Evolutionary conservation across 768 basidiomycete species (phyloP).

Genomic region (Panaeolus cyanescens): DNA sequence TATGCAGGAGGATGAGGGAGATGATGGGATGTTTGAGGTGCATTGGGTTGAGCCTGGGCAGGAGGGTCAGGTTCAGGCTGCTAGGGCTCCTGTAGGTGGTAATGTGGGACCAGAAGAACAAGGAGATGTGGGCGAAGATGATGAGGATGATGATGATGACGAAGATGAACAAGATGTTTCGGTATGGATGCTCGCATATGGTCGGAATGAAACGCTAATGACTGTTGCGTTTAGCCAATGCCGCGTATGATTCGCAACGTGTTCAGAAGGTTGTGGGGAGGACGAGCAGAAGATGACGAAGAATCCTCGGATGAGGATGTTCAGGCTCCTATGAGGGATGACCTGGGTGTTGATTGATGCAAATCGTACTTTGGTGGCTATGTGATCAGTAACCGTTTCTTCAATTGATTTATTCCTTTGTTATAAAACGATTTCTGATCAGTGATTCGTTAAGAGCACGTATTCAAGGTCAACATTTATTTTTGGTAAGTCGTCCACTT

Average conservation of each 20-base stretch:
- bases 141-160: conserved; percentile 42
- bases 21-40: conserved; percentile 7
- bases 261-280: conserved; percentile 60
- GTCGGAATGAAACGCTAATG: background rate
- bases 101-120: conserved; percentile 29
- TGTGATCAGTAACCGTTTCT: too few species aligned
- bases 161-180: conserved; percentile 51
- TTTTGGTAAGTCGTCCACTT: too few species aligned
- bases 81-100: conserved; percentile 7
- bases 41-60: conserved; percentile 13
- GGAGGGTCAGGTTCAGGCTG: conserved; percentile 22
- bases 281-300: conserved; percentile 26
- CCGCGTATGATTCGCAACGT: conserved; percentile 62
- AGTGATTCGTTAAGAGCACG: too few species aligned
- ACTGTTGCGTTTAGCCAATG: conserved; percentile 39
- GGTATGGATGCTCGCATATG: conserved; percentile 35
- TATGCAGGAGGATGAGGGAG: conserved; percentile 18
- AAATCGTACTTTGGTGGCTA: too few species aligned
- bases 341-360: conserved; percentile 34
- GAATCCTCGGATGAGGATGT: conserved; percentile 47
- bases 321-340: conserved; percentile 22
- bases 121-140: conserved; percentile 29
- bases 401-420: too few species aligned
- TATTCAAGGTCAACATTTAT: too few species aligned
- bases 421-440: too few species aligned